Evolutionary conservation across 2,329 filamentous ascomycete genomes (phyloP), one percentile per base, ranked within the genome.

Genomic region (Paraphaeosphaeria minitans): DNA sequence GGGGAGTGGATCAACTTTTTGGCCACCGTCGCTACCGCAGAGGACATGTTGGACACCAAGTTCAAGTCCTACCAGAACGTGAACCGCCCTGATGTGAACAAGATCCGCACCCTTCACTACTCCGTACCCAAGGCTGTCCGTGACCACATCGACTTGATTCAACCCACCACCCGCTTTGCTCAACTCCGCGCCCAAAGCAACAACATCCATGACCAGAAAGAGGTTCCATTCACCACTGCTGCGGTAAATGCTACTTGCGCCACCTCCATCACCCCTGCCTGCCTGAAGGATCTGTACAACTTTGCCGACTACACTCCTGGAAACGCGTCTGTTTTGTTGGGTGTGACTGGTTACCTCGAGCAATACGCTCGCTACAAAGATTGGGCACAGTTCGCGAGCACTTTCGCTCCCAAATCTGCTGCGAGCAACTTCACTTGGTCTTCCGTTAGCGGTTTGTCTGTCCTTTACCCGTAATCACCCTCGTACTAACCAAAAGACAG

Each of bases 141-240:
- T 53, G 66, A 78, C 45, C 80, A 86, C 65, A 80, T 90, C 57
- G 83, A 85, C 58, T 80, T 89, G 68, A 85, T 90, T 50, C 85
- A 89, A 71, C 87, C 87, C 0, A 89, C 87, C 0, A 89, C 85
- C 4, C 80, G 84, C 41, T 90, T 89, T 58, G 84, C 84, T 19
- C 77, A 81, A 56, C 78, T 84, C 22, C 73, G 71, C 31, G 65
- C 81, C 2, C 80, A 84, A 57, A 69, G 65, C 46, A 78, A 71
- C 27, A 73, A 74, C 7, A 69, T 78, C 13, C 57, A 73, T 21
- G 68, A 71, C 33, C 63, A 73, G 45, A 66, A 74, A 51, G 61
- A 61, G 3, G 58, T 59, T 42, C 61, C 65, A 9, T 63, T 63
- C 9, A 61, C 72, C 19, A 63, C 56, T 37, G 62, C 64, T 35